Evolutionary conservation across 1,139 yeast species (phyloP).

Genomic region (Candida glucosophila): DNA sequence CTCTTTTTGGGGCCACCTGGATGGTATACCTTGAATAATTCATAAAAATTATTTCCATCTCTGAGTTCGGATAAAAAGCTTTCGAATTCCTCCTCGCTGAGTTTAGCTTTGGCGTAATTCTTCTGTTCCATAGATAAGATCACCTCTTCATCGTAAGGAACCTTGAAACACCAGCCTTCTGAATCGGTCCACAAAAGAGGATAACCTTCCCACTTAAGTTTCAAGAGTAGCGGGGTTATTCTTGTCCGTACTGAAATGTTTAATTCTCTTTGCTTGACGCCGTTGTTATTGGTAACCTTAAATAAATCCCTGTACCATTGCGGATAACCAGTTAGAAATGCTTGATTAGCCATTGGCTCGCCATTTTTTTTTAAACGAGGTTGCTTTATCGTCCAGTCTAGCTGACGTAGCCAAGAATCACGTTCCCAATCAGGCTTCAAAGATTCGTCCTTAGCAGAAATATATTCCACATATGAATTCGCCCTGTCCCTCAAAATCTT

Average conservation of each 20-base stretch:
- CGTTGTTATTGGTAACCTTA: conserved; percentile 25
- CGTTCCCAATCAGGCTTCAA: conserved; percentile 21
- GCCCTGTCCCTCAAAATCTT: conserved; percentile 54
- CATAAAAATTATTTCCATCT: conserved; percentile 16
- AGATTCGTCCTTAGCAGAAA: conserved; percentile 18
- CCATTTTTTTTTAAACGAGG: conserved; percentile 62
- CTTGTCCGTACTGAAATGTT: conserved; percentile 67
- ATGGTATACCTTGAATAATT: conserved; percentile 74
- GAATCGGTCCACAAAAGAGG: conserved; percentile 76
- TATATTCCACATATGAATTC: conserved; percentile 40
- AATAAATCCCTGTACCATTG: conserved; percentile 84
- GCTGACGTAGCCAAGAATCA: conserved; percentile 87
- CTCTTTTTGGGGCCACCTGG: conserved; percentile 74
- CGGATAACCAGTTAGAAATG: conserved; percentile 82
- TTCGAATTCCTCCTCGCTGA: conserved; percentile 19
- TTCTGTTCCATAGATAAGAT: conserved; percentile 34
- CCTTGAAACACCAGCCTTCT: conserved; percentile 86
- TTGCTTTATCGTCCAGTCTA: conserved; percentile 76
- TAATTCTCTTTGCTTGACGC: conserved; percentile 25
- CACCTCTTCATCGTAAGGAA: conserved; percentile 29
- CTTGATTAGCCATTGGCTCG: conserved; percentile 65
- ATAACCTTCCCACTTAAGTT: conserved; percentile 76
- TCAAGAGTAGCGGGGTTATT: conserved; percentile 65
- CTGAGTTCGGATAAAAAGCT: conserved; percentile 15
- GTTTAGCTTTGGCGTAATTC: conserved; percentile 42